phyloP scores from a whole-genome alignment of 768 basidiomycete species.

The Lactarius deliciosus region DNA sequence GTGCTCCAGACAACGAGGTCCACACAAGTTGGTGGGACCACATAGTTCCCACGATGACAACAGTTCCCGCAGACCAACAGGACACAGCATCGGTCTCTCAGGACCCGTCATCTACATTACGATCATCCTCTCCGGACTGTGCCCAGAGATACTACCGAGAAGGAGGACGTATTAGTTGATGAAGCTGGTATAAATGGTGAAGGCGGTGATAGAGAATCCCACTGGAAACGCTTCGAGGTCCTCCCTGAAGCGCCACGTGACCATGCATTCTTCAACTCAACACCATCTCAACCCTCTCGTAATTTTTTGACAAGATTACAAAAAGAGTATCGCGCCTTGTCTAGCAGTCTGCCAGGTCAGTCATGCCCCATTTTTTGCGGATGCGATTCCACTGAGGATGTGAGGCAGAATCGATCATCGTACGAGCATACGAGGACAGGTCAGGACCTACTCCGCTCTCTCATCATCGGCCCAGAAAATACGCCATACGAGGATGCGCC shows the following conservation, averaged over 20 bases:
- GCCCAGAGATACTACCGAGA: conserved; percentile 34
- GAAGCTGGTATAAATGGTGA: conserved; percentile 29
- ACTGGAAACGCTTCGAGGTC: conserved; percentile 84
- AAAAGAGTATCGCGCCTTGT: conserved; percentile 80
- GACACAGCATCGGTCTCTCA: conserved; percentile 27
- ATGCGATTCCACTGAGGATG: conserved; percentile 6
- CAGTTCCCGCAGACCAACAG: conserved; percentile 13
- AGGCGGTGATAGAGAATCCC: conserved; percentile 39
- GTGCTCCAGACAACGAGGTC: conserved; percentile 13
- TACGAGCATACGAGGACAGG: conserved; percentile 89
- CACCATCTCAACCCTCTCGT: conserved; percentile 65
- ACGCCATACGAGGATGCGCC: conserved; percentile 96
- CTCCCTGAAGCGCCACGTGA: conserved; percentile 73
- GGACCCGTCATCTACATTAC: conserved; percentile 26
- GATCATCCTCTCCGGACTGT: conserved; percentile 34
- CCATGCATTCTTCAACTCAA: conserved; percentile 72
- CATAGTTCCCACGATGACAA: conserved; percentile 21
- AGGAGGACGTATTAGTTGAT: conserved; percentile 34
- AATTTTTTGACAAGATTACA: conserved; percentile 71
- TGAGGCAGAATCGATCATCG: conserved; percentile 73
- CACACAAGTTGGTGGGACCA: conserved; percentile 29
- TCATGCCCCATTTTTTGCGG: background rate
- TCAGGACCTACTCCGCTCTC: conserved; percentile 79
- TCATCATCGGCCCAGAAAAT: conserved; percentile 91
- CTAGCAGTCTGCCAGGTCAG: conserved; percentile 79